Evolutionary conservation across 2,329 filamentous ascomycete species (phyloP).

Genomic region (Sclerotinia subarctica): DNA sequence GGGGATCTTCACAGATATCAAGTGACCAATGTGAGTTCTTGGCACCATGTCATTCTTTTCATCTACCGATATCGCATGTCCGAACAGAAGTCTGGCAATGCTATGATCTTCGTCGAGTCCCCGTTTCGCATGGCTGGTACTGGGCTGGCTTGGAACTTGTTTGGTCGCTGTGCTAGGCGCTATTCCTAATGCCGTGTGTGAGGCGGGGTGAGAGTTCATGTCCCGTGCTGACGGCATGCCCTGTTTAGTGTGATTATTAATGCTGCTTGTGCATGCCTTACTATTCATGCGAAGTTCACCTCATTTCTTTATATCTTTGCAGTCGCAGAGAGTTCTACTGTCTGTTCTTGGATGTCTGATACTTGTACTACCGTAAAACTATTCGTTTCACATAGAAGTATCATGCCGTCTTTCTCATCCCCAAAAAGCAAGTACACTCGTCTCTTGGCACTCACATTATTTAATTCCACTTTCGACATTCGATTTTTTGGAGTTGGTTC

Average conservation of each 20-base stretch:
- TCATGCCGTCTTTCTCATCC: too few relatives aligned
- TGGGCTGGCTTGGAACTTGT: background rate
- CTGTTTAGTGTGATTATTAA: background rate
- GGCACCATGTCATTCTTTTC: background rate
- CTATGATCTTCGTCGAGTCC: background rate
- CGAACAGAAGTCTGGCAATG: background rate
- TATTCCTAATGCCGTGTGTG: background rate
- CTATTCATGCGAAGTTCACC: background rate
- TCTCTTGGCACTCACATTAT: too few relatives aligned
- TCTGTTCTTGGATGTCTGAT: background rate
- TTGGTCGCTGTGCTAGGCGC: background rate
- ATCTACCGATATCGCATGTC: conserved; percentile 1
- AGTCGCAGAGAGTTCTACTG: background rate
- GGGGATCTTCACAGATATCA: background rate
- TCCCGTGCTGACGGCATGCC: background rate
- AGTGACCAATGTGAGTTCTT: conserved; percentile 7
- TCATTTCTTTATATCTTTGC: background rate
- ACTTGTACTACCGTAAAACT: background rate
- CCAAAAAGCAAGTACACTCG: background rate
- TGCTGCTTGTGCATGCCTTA: background rate
- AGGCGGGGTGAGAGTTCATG: background rate
- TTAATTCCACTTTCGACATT: background rate
- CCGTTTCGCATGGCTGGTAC: background rate
- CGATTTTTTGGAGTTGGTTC: too few relatives aligned
- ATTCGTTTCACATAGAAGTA: background rate